Percentiles rank a stretch among this genome's conserved stretches.
Evolutionary conservation across 331 rosid genomes (phyloP).

Genomic region (Arachis monticola): DNA sequence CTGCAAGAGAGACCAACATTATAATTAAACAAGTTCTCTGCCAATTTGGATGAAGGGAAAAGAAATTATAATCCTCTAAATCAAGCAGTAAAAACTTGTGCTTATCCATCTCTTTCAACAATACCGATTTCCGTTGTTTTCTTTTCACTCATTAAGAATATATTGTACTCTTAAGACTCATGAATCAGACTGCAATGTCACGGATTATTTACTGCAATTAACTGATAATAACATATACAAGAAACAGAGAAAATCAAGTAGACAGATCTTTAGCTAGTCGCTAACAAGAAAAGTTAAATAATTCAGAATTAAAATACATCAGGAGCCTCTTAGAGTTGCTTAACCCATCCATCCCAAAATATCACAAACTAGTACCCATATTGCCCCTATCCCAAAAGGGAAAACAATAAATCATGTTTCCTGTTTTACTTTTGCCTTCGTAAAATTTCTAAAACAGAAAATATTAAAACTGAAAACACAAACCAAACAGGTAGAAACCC

Average conservation of each 20-base stretch:
- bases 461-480: no score
- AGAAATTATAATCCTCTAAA: conserved; percentile 7
- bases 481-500: conserved; percentile 19
- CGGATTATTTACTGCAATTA: background rate
- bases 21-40: conserved; percentile 26
- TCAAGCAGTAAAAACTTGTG: conserved; percentile 16
- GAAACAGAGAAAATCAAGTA: background rate
- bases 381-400: conserved; percentile 16
- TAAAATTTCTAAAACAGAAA: no score
- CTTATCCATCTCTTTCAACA: conserved; percentile 17
- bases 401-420: background rate
- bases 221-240: background rate
- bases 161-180: conserved; percentile 6
- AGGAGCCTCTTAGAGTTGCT: background rate
- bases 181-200: background rate
- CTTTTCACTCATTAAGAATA: conserved; percentile 28
- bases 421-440: no score
- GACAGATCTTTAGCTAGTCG: background rate
- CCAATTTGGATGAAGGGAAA: conserved; percentile 17
- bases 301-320: background rate
- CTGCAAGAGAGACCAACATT: conserved; percentile 52
- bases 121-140: background rate
- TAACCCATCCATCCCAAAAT: background rate
- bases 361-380: background rate
- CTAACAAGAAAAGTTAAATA: background rate